Conservation (phyloP, 768 basidiomycete species). For the Mycena kentingensis region DNA sequence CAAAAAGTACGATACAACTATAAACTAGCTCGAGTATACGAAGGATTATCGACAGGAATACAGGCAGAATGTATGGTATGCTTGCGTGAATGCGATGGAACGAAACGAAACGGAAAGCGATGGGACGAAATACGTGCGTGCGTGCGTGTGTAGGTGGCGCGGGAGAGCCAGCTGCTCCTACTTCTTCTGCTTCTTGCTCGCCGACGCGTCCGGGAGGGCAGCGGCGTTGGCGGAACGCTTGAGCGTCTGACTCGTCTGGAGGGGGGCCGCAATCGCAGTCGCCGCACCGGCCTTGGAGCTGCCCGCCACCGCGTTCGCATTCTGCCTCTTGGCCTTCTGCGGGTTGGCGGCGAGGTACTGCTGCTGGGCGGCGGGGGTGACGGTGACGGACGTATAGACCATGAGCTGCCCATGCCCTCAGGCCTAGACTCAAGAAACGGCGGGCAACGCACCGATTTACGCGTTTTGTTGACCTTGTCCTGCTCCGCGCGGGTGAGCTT, state of each 20-base stretch:
- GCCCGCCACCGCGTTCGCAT: conserved; percentile 1
- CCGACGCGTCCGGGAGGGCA: neutral
- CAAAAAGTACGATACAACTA: too few species aligned
- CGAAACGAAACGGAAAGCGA: too few species aligned
- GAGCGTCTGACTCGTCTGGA: neutral
- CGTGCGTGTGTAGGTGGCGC: too few species aligned
- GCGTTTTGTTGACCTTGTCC: conserved; percentile 32
- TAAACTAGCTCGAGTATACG: too few species aligned
- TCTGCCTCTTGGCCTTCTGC: neutral
- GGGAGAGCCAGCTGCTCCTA: too few species aligned
- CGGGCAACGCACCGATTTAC: conserved; percentile 28
- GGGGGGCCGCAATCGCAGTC: neutral
- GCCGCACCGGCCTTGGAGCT: neutral
- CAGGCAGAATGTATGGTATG: too few species aligned
- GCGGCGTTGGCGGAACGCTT: neutral
- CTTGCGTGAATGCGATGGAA: too few species aligned
- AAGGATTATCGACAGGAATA: too few species aligned
- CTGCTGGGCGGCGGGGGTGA: conserved; percentile 16
- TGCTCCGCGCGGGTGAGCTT: conserved; percentile 32
- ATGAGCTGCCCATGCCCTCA: too few species aligned
- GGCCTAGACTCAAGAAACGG: neutral
- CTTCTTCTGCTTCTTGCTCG: neutral
- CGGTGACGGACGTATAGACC: conserved; percentile 19
- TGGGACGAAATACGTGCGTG: too few species aligned
- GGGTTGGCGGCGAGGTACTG: conserved; percentile 20